Conservation (phyloP, 1,284 basidiomycete genomes). For the Trichosporon sp. region DNA sequence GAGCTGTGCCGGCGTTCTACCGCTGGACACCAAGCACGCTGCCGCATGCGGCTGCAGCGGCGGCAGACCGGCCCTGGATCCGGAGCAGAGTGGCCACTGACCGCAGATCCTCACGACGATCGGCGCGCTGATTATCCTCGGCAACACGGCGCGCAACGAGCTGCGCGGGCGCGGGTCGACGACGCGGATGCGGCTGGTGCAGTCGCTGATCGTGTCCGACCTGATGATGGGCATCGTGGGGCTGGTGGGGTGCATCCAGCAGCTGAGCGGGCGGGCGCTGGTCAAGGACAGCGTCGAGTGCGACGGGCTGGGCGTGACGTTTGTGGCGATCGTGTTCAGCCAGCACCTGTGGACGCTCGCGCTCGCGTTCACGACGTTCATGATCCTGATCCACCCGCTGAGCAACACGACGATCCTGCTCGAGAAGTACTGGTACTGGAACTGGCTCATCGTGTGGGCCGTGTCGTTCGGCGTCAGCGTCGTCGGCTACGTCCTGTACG, state of each 20-base stretch:
- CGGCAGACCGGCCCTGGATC: too few relatives aligned
- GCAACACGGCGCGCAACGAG: constrained; percentile 37
- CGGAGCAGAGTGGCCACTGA: neutral
- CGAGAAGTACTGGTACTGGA: constrained; percentile 43
- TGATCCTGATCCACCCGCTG: constrained; percentile 49
- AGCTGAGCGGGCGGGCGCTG: constrained; percentile 26
- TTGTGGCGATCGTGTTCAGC: constrained; percentile 34
- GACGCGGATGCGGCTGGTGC: constrained; percentile 45
- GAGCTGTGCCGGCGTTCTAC: too few relatives aligned
- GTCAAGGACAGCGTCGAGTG: constrained; percentile 32
- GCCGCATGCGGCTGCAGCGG: too few relatives aligned
- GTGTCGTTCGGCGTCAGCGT: constrained; percentile 31
- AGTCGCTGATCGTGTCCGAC: constrained; percentile 46
- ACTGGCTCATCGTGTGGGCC: constrained; percentile 42
- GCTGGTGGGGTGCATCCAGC: constrained; percentile 32
- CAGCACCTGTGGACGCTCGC: constrained; percentile 50
- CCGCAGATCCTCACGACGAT: constrained; percentile 34
- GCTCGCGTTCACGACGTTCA: constrained; percentile 46
- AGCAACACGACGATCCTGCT: constrained; percentile 39
- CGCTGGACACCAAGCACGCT: neutral
- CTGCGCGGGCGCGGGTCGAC: constrained; percentile 38
- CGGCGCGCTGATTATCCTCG: constrained; percentile 35
- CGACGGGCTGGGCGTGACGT: constrained; percentile 42
- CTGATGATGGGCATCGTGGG: constrained; percentile 40
- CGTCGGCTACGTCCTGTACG: constrained; percentile 39